Base-by-base conservation (phyloP, 106 monocot species). In the Dendrobium officinale region DNA sequence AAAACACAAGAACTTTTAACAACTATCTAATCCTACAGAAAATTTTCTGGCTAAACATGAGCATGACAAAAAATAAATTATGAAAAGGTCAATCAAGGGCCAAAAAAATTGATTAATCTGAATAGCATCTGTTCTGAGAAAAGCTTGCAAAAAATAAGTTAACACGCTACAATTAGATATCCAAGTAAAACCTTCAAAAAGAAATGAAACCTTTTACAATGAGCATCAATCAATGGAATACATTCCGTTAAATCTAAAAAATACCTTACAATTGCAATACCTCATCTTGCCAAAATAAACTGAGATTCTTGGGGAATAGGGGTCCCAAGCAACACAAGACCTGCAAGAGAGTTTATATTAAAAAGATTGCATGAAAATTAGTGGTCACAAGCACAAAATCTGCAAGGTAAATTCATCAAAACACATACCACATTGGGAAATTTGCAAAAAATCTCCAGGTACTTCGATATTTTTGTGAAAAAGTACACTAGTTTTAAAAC, bases 261-360 rank as follows among this genome's bases (percentile, higher is more conserved):
- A 82, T 86, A 83, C 48, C 79, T 78, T 58, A 81, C 49, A 80
- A 82, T 75, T 88, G 84, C 55, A 79, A 82, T 91, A 99, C 98
- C 98, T 99, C 98, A 90, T 99, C 98, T 89, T 95, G 89, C 94
- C 92, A 95, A 86, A 99, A 92, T 83, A 95, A 89, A 64, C 81
- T 81, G 61, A 92, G 87, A 66, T 92, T 99, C 83, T 89, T 88
- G 16, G 98, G 92, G 83, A 92, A 99, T 20, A 99, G 70, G 37
- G 91, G 88, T n/a, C 84, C 95, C 79, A 99, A 79, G 84, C 84
- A 89, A 82, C 98, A 99, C 59, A 99, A 80, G 5, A 93, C 92
- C 98, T 99, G 85, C 83, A 91, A 55, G 42, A 40, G 10, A 51
- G 15, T 66, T 70, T 70, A 15, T 16, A 16, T 20, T 7, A 19